Evolutionary conservation across 2,329 filamentous ascomycete genomes (phyloP), one percentile per base, ranked within the genome.

Genomic region (Leptographium lundbergii): DNA sequence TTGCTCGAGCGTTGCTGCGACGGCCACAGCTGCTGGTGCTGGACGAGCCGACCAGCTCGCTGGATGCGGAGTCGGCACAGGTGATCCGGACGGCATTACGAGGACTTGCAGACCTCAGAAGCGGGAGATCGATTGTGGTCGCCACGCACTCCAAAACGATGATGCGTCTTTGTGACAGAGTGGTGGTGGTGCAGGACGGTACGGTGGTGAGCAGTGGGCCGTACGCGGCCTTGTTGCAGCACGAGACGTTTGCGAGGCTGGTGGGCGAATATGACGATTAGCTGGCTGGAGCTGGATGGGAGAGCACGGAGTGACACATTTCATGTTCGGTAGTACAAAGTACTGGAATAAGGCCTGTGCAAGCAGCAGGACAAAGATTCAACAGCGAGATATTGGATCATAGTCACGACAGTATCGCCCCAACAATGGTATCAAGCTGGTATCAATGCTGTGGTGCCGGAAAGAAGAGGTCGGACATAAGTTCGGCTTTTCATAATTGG

Each of bases 81-180:
- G 72, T 78, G 1, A 79, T 96, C 4, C 76, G 87, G 14, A 72
- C 79, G 10, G 60, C 61, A 4, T 22, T 66, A 39, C 59, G 61
- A 2, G 11, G 10, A 11, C 27, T 63, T 2, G 60, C 48, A 3
- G 50, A 47, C 45, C 24, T 14, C 2, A 36, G 19, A 19, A 34
- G 11, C 3, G 58, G 54, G 4, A 6, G 45, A 25, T 87, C 87
- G 0, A 82, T 95, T 0, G 76, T 96, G 19, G 79, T 95, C 27
- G 86, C 95, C 47, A 96, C 91, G 55, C 92, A 96, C 71, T 82
- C 80, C 59, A 77, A 75, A 62, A 86, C 92, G 67, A 95, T 96
- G 89, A 96, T 97, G 88, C 78, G 79, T 60, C 81, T 89, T 60
- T 88, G 87, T 0, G 85, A 90, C 68, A 77, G 81, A 52, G 75